Base-by-base conservation (phyloP, 305 asterid species). In the Coffea humblotiana region DNA sequence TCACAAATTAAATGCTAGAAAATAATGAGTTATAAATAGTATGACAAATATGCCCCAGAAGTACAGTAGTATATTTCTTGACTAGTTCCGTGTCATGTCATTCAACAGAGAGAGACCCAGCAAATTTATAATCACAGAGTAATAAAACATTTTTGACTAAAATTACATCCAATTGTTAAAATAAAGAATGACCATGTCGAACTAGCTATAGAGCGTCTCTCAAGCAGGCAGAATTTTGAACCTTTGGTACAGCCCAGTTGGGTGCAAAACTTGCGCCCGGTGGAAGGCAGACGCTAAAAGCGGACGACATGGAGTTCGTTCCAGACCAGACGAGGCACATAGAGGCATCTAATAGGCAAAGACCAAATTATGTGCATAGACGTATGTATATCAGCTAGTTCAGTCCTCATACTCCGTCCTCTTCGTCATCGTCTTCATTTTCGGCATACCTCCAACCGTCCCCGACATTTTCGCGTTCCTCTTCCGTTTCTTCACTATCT, bases 401-500 rank as follows among this genome's bases (percentile, higher is more conserved):
- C 83, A 95, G 77, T 95, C 99, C 77, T 95, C 99, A 37, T 94
- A 83, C 74, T 92, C 98, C 0, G 98, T 94, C 92, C 92, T 95
- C 99, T 87, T 95, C 99, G 83, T 91, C 97, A 37, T 93, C 97
- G 0, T 91, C 93, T 7, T 94, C 91, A 70, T 90, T 86, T 11
- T 82, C 91, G 13, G 86, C 91, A 58, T 92, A 91, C 85, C 91
- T 89, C 98, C 97, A 92, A 51, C 92, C 97, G 8, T 89, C 98
- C 54, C 88, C 92, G 0, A 88, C 84, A 74, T 91, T 92, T 16
- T 95, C 98, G 7, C 97, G 79, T 78, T 95, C 99, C 91, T 95
- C 99, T 77, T 95, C 99, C 0, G 99, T 95, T 83, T 95, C 98
- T 84, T 95, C 99, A 71, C 99, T 95, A 84, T 95, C 99, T 84